Evolutionary conservation across 228 moss, liverwort and hornwort genomes (phyloP).

Genomic region (Sphagnum fallax): DNA sequence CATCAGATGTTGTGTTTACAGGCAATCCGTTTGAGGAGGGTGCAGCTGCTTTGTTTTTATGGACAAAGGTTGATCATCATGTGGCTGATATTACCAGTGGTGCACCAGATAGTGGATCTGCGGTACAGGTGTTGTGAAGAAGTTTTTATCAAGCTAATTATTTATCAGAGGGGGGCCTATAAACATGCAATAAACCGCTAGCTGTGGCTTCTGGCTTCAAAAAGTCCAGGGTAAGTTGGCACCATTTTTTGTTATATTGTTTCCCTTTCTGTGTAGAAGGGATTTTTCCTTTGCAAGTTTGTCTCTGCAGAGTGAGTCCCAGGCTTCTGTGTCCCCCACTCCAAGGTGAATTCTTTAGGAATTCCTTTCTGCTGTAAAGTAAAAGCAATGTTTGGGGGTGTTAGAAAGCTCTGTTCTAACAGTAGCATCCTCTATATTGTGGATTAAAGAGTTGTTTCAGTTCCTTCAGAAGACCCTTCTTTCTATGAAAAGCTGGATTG

Average conservation of each 20-base stretch:
- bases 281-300: background rate
- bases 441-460: background rate
- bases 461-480: background rate
- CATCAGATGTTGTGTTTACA: no score
- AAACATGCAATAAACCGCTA: slow-evolving; percentile 19
- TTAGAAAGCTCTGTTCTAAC: background rate
- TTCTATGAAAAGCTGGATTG: background rate
- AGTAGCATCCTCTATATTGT: background rate
- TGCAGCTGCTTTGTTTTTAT: no score
- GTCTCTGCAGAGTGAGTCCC: background rate
- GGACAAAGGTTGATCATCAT: no score
- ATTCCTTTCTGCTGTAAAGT: background rate
- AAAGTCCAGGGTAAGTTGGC: slow-evolving; percentile 16
- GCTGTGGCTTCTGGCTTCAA: slow-evolving; percentile 9
- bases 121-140: background rate
- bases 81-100: slow-evolving; percentile 8
- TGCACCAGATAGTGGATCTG: slow-evolving; percentile 13
- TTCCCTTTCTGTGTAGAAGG: slow-evolving; percentile 20
- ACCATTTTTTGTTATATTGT: slow-evolving; percentile 15
- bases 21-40: no score
- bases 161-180: slow-evolving; percentile 10
- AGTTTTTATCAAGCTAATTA: background rate
- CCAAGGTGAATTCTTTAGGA: background rate
- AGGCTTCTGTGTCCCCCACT: background rate
- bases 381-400: background rate